Percentiles rank a stretch among this genome's conserved stretches.
Conservation (phyloP, 2,329 filamentous ascomycete genomes). For the Colletotrichum sp. region DNA sequence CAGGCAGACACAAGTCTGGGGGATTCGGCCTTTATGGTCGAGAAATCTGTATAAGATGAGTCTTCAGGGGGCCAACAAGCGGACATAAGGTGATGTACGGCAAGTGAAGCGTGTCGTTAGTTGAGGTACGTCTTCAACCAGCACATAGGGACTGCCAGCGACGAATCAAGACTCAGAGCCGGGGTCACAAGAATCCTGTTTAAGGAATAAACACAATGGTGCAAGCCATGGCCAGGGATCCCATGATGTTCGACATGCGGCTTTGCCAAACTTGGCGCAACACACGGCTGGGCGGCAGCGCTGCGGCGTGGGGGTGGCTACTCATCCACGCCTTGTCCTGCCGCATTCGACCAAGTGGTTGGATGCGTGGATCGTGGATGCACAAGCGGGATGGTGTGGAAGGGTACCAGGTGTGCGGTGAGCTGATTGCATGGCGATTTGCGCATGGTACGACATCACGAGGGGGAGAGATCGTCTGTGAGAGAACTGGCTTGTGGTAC, state of each 20-base stretch:
- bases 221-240: not conserved
- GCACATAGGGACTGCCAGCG: not conserved
- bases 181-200: not conserved
- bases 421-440: not conserved
- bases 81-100: not conserved
- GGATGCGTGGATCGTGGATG: not conserved
- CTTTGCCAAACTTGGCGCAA: constrained; percentile 6
- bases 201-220: not conserved
- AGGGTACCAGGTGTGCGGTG: not conserved
- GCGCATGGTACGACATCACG: not conserved
- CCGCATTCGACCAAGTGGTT: not conserved
- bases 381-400: not conserved
- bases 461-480: not conserved
- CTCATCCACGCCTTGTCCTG: not conserved
- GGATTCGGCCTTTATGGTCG: not conserved
- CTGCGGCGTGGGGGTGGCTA: constrained; percentile 1
- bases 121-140: not conserved
- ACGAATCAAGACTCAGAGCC: not conserved
- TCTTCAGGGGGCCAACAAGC: not conserved
- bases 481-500: not conserved
- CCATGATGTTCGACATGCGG: not conserved
- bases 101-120: not conserved
- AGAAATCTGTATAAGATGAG: not conserved
- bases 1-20: not conserved
- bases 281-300: not conserved